Evolutionary conservation across 2,329 filamentous ascomycete species (phyloP).

Genomic region (Penicillium brevicompactum): DNA sequence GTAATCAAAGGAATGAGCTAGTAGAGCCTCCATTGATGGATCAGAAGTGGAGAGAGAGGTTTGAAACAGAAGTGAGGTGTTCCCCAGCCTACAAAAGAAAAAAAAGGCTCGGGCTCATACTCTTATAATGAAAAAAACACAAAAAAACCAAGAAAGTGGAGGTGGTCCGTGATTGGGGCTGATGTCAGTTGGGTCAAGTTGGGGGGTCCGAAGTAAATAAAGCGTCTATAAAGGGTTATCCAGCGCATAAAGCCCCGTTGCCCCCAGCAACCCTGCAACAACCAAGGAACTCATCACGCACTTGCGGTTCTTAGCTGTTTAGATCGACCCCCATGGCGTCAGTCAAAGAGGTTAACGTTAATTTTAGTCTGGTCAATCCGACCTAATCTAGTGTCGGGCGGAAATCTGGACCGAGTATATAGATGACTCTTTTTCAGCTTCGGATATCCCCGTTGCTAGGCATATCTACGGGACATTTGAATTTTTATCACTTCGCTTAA

Average conservation of each 20-base stretch:
- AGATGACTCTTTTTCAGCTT: not conserved
- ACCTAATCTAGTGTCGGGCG: not conserved
- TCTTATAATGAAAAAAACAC: conserved; percentile 9
- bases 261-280: conserved; percentile 5
- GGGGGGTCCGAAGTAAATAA: conserved; percentile 7
- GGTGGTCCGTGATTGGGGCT: conserved; percentile 5
- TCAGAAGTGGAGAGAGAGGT: not conserved
- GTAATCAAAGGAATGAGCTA: conserved; percentile 94
- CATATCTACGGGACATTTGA: too few relatives aligned
- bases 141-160: conserved; percentile 10
- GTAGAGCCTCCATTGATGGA: conserved; percentile 76
- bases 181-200: conserved; percentile 5
- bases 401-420: not conserved
- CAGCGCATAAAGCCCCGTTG: conserved; percentile 1
- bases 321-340: conserved; percentile 9
- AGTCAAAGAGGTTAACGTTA: conserved; percentile 8
- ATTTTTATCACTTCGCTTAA: too few relatives aligned
- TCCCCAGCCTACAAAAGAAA: conserved; percentile 7
- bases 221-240: not conserved
- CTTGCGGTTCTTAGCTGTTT: conserved; percentile 4
- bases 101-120: conserved; percentile 6
- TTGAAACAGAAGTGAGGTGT: conserved; percentile 9
- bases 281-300: conserved; percentile 12
- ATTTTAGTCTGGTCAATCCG: conserved; percentile 3
- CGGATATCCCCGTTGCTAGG: not conserved